Conservation (phyloP, 2,329 filamentous ascomycete genomes). For the Trichoderma hamatum region DNA sequence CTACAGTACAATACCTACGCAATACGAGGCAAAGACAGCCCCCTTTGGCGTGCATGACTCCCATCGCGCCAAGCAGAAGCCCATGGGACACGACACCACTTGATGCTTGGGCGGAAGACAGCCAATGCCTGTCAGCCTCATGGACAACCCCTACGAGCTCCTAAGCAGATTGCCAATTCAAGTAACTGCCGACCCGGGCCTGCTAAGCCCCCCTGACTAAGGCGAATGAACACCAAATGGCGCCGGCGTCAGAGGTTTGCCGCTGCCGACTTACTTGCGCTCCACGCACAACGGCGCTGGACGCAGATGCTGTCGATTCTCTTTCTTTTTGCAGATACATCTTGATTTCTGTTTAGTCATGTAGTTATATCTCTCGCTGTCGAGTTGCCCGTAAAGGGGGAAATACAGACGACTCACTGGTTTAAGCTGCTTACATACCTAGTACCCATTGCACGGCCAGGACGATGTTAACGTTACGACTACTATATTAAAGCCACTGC, state of each 20-base stretch:
- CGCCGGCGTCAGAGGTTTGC: conserved; percentile 13
- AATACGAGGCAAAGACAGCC: background rate
- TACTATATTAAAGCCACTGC: background rate
- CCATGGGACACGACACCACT: no score
- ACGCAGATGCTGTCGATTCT: background rate
- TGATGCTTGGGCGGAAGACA: background rate
- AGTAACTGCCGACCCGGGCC: conserved; percentile 15
- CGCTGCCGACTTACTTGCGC: background rate
- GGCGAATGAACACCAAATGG: background rate
- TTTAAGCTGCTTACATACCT: background rate
- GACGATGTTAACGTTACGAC: background rate
- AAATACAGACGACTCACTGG: background rate
- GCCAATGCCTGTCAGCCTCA: conserved; percentile 15
- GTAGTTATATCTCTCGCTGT: background rate
- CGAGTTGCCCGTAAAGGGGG: background rate
- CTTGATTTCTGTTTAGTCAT: background rate
- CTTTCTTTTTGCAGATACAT: background rate
- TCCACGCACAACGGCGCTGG: background rate
- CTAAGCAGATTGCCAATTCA: conserved; percentile 7
- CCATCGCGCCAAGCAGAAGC: conserved; percentile 1
- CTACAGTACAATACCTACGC: background rate
- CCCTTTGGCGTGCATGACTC: conserved; percentile 17
- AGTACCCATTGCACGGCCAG: no score
- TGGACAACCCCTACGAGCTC: conserved; percentile 17
- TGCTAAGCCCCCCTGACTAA: conserved; percentile 5